Evolutionary conservation across 106 monocot genomes (phyloP).

Genomic region (Dactylorhiza incarnata): DNA sequence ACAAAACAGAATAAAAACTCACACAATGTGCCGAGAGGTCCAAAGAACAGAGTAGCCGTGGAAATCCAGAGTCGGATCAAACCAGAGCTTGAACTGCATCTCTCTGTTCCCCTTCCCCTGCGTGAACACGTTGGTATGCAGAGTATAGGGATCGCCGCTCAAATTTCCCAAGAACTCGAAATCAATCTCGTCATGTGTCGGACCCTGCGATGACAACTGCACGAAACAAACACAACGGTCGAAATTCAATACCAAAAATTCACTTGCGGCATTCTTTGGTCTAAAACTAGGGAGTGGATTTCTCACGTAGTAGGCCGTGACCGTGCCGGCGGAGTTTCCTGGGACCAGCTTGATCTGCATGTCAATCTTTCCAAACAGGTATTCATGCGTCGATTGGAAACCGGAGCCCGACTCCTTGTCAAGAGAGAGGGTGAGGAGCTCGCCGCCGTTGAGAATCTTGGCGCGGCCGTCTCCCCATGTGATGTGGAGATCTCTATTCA

Average conservation of each 20-base stretch:
- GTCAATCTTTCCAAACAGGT: constrained; percentile 17
- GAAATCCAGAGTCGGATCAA: constrained; percentile 7
- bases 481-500: constrained; percentile 8
- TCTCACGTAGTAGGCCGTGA: constrained; percentile 17
- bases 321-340: constrained; percentile 18
- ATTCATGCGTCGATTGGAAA: constrained; percentile 14
- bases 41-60: no score
- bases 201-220: constrained; percentile 10
- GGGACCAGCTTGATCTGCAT: constrained; percentile 20
- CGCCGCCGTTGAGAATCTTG: constrained; percentile 10
- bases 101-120: constrained; percentile 45
- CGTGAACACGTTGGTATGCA: constrained; percentile 54
- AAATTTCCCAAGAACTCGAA: constrained; percentile 60
- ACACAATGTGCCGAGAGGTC: constrained; percentile 10
- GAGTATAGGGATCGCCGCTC: constrained; percentile 40
- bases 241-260: no score
- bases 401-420: constrained; percentile 11
- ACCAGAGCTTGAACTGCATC: constrained; percentile 51
- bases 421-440: constrained; percentile 13
- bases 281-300: no score
- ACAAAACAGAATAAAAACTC: background rate
- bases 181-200: constrained; percentile 38
- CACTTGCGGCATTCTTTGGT: no score
- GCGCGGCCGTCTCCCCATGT: constrained; percentile 15
- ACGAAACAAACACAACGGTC: background rate